These are phyloP conservation scores for Pseudopithomyces chartarum DNA, from an alignment of 2,329 filamentous ascomycete species.

Conservation along the genomic window DNA sequence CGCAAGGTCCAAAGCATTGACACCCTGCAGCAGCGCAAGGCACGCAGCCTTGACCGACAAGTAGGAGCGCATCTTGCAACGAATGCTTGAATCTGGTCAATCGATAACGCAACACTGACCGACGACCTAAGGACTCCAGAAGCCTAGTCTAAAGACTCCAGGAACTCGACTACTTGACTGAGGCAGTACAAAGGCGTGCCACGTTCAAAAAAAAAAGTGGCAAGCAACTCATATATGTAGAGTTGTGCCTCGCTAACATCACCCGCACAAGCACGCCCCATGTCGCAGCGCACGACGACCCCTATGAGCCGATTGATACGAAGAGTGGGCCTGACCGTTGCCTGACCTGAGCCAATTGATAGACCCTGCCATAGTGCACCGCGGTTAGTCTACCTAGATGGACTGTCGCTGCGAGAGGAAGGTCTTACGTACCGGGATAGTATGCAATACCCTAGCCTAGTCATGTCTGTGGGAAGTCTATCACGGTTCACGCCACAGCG, in stretches of 20 bases:
- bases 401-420: background rate
- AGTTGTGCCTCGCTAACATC: background rate
- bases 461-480: no score
- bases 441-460: background rate
- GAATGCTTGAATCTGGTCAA: constrained; percentile 4
- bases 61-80: constrained; percentile 31
- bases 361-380: background rate
- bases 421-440: background rate
- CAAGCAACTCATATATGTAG: background rate
- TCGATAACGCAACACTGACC: background rate
- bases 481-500: background rate
- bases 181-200: background rate
- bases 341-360: background rate
- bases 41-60: constrained; percentile 28
- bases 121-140: background rate
- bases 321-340: background rate
- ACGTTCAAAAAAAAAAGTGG: background rate
- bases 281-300: background rate
- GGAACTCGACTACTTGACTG: no score
- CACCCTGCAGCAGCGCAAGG: constrained; percentile 28
- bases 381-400: background rate
- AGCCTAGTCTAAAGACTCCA: background rate
- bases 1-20: constrained; percentile 27
- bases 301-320: background rate
- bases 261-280: background rate